These are phyloP conservation scores for Ustilago nuda DNA, from an alignment of 1,284 basidiomycete genomes.

Conservation along the genomic window DNA sequence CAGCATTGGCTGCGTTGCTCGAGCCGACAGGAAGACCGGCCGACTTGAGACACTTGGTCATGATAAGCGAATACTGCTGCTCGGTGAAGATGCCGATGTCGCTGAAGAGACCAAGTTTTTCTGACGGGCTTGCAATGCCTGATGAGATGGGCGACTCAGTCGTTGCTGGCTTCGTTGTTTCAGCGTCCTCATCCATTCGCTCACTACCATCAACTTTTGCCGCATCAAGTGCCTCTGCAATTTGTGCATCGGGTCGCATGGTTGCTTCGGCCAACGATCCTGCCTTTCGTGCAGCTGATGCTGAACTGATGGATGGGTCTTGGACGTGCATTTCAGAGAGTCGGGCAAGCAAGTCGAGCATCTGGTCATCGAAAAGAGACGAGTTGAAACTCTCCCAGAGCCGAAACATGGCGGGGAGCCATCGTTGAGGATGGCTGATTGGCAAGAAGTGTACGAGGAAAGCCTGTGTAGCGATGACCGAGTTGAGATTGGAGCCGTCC, in stretches of 20 bases:
- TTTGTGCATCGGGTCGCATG: constrained; percentile 16
- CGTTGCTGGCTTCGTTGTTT: background rate
- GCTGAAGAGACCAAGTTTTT: constrained; percentile 72
- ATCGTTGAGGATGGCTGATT: constrained; percentile 61
- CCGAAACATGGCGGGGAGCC: constrained; percentile 73
- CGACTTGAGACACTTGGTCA: constrained; percentile 86
- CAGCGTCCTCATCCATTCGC: constrained; percentile 20
- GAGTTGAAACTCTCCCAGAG: constrained; percentile 89
- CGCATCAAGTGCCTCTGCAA: background rate
- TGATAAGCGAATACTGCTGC: constrained; percentile 84
- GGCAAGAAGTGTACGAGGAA: constrained; percentile 68
- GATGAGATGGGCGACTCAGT: constrained; percentile 16
- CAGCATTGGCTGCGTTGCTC: constrained; percentile 54
- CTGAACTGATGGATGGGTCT: constrained; percentile 66
- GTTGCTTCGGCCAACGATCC: constrained; percentile 25
- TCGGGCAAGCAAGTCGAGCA: constrained; percentile 83
- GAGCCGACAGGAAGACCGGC: constrained; percentile 78
- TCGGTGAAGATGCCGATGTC: constrained; percentile 90
- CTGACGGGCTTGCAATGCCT: constrained; percentile 25
- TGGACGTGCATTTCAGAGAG: constrained; percentile 80
- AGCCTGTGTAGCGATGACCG: constrained; percentile 64
- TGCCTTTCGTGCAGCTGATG: constrained; percentile 29
- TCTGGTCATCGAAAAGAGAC: constrained; percentile 81
- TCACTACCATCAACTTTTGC: constrained; percentile 3
- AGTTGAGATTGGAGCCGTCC: constrained; percentile 79